Conservation (phyloP, 1,284 basidiomycete genomes). For the Vanrija sp. region DNA sequence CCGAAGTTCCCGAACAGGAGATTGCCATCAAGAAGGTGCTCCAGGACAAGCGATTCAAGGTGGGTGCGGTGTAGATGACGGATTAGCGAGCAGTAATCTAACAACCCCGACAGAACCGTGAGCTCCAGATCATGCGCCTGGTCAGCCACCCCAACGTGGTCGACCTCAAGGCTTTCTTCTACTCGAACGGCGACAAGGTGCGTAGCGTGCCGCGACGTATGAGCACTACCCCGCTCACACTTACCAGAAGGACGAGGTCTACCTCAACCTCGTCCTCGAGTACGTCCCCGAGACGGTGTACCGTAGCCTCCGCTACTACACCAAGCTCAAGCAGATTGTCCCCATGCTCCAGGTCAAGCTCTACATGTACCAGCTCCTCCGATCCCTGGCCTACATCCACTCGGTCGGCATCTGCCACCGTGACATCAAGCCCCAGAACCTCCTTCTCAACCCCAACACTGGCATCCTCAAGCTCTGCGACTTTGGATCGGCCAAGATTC, state of each 20-base stretch:
- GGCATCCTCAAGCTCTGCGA: slow-evolving; percentile 98
- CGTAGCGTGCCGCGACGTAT: slow-evolving; percentile 33
- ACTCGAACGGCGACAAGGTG: slow-evolving; percentile 98
- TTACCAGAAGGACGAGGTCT: slow-evolving; percentile 94
- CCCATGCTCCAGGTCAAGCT: slow-evolving; percentile 96
- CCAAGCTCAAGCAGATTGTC: slow-evolving; percentile 99
- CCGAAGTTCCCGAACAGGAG: slow-evolving; percentile 67
- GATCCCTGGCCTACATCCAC: slow-evolving; percentile 44
- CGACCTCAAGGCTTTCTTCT: slow-evolving; percentile 97
- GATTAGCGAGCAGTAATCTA: not conserved
- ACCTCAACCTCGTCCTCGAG: slow-evolving; percentile 98
- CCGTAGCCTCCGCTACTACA: slow-evolving; percentile 96
- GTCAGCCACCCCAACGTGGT: slow-evolving; percentile 97
- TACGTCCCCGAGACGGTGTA: slow-evolving; percentile 99
- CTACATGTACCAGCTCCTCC: slow-evolving; percentile 69
- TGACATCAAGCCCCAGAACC: slow-evolving; percentile 99
- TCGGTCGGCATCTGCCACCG: slow-evolving; percentile 75
- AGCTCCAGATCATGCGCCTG: slow-evolving; percentile 98
- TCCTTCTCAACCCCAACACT: slow-evolving; percentile 92
- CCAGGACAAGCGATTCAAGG: slow-evolving; percentile 99
- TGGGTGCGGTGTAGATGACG: slow-evolving; percentile 34
- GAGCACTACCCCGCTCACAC: not conserved
- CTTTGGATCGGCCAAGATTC: slow-evolving; percentile 98
- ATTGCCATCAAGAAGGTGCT: slow-evolving; percentile 99
- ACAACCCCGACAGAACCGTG: slow-evolving; percentile 75